These are phyloP conservation scores for Hanseniaspora vineae DNA, from an alignment of 805 yeast genomes.

Conservation along the genomic window DNA sequence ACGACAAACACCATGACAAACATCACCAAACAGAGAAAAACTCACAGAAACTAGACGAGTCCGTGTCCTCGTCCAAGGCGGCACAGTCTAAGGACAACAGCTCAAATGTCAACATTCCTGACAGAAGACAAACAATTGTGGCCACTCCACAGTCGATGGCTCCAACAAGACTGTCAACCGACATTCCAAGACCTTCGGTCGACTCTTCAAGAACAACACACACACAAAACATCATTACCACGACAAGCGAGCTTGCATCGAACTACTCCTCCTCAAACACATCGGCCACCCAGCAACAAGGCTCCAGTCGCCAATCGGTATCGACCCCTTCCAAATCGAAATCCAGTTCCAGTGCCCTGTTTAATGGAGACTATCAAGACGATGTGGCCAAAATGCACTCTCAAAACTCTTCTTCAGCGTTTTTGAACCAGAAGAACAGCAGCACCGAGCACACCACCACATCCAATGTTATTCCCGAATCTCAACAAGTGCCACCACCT, in stretches of 20 bases:
- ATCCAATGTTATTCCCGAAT: too few relatives aligned
- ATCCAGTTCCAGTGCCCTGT: too few relatives aligned
- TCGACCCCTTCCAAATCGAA: too few relatives aligned
- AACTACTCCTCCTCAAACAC: background rate
- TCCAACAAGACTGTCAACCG: background rate
- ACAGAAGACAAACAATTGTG: conserved; percentile 4
- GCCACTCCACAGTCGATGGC: background rate
- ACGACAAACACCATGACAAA: background rate
- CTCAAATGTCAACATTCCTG: background rate
- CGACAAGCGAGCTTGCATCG: background rate
- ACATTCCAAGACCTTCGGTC: background rate
- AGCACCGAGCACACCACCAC: too few relatives aligned
- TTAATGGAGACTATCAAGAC: too few relatives aligned
- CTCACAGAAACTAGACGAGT: background rate
- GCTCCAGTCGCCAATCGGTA: too few relatives aligned
- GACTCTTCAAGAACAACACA: background rate
- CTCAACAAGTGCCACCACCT: too few relatives aligned
- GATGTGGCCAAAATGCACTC: too few relatives aligned
- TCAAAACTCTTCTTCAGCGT: too few relatives aligned
- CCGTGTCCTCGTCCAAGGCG: background rate
- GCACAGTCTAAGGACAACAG: background rate
- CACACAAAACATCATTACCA: background rate
- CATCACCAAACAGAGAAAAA: background rate
- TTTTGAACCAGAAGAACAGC: too few relatives aligned
- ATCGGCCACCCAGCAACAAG: background rate